Conservation (phyloP, 1,284 basidiomycete species). For the Puccinia coronata region DNA sequence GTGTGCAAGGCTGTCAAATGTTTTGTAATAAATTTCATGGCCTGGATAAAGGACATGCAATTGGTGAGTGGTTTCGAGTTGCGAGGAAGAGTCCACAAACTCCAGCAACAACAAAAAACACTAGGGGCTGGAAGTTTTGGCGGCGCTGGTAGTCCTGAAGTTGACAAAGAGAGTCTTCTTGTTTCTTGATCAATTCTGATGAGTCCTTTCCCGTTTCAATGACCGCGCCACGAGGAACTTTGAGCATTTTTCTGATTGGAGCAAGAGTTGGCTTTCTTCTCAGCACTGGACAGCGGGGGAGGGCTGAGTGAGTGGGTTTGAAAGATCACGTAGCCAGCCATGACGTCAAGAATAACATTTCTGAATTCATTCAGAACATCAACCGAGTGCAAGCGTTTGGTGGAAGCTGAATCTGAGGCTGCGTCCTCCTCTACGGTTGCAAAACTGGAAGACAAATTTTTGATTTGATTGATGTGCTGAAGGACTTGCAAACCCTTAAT, state of each 20-base stretch:
- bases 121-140: too few relatives aligned
- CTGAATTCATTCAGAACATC: too few relatives aligned
- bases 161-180: not conserved
- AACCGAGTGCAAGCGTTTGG: not conserved
- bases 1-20: not conserved
- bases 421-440: not conserved
- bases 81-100: slow-evolving; percentile 1
- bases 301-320: slow-evolving; percentile 7
- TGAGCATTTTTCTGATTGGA: too few relatives aligned
- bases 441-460: too few relatives aligned
- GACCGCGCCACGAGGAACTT: too few relatives aligned
- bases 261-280: not conserved
- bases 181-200: too few relatives aligned
- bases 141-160: too few relatives aligned
- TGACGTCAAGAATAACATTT: too few relatives aligned
- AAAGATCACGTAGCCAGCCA: not conserved
- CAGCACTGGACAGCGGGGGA: too few relatives aligned
- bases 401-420: not conserved
- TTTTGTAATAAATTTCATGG: not conserved
- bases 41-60: too few relatives aligned
- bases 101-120: not conserved
- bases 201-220: too few relatives aligned
- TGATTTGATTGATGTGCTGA: not conserved
- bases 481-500: not conserved
- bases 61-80: not conserved